phyloP scores from a whole-genome alignment of 208 protist species.

The Acanthamoeba sp. region DNA sequence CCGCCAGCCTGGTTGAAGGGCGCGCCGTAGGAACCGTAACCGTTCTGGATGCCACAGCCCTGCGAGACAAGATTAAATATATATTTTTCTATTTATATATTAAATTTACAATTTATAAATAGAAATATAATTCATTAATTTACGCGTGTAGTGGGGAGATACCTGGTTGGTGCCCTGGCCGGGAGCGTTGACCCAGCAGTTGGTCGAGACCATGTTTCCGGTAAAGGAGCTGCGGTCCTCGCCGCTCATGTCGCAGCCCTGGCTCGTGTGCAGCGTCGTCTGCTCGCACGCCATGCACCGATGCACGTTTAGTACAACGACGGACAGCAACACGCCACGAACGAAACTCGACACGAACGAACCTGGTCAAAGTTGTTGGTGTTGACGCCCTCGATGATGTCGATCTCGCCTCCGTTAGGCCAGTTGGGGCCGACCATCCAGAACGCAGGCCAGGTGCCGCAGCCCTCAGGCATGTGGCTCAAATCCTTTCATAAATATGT shows the following conservation, averaged over 20 bases:
- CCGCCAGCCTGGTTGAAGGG: constrained; percentile 68
- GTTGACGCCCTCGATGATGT: constrained; percentile 76
- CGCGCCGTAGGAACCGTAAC: not conserved
- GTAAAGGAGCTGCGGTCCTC: constrained; percentile 2
- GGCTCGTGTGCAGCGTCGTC: constrained; percentile 70
- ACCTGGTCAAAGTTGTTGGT: constrained; percentile 60
- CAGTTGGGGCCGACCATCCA: constrained; percentile 73
- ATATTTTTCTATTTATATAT: too few relatives aligned
- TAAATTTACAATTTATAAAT: too few relatives aligned
- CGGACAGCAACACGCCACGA: too few relatives aligned
- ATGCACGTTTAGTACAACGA: too few relatives aligned
- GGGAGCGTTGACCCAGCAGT: constrained; percentile 44
- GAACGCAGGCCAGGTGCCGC: constrained; percentile 75
- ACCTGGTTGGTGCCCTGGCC: constrained; percentile 9
- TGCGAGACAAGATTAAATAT: not conserved
- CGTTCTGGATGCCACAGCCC: constrained; percentile 53
- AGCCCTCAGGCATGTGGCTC: constrained; percentile 68
- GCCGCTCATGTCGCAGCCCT: constrained; percentile 48
- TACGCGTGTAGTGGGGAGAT: too few relatives aligned
- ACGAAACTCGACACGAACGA: too few relatives aligned
- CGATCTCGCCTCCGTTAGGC: constrained; percentile 73
- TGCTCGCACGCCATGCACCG: not conserved
- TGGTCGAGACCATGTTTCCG: constrained; percentile 13
- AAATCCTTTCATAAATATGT: constrained; percentile 42
- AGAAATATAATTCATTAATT: too few relatives aligned